Conservation (phyloP, 2,329 filamentous ascomycete genomes). For the Endocalyx cinctus region DNA sequence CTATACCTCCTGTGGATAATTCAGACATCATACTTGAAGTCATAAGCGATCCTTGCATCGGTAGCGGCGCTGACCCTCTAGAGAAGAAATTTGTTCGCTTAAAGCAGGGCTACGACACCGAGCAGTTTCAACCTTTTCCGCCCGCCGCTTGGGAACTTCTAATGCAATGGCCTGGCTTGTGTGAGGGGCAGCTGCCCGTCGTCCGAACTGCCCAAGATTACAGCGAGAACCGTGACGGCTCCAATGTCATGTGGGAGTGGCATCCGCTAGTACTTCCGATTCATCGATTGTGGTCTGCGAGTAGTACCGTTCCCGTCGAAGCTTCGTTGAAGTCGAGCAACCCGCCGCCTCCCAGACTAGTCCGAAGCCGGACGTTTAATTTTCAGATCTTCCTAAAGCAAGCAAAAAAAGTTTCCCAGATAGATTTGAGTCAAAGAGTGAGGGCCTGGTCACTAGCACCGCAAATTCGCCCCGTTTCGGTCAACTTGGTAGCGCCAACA, state of each 20-base stretch:
- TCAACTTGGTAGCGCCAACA: conserved; percentile 32
- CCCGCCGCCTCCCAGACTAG: conserved; percentile 58
- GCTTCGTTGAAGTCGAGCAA: conserved; percentile 57
- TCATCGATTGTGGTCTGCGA: conserved; percentile 67
- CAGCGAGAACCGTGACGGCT: conserved; percentile 47
- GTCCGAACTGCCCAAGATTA: conserved; percentile 75
- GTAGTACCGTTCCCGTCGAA: conserved; percentile 51
- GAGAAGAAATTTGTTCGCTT: conserved; percentile 65
- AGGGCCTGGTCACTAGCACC: conserved; percentile 67
- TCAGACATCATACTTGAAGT: conserved; percentile 69
- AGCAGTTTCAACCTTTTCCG: conserved; percentile 74
- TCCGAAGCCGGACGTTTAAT: conserved; percentile 65
- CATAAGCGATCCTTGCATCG: conserved; percentile 41
- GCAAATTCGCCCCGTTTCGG: conserved; percentile 32
- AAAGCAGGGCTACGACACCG: conserved; percentile 61
- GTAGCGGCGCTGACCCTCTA: conserved; percentile 27
- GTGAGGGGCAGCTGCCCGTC: conserved; percentile 65
- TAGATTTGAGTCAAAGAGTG: conserved; percentile 68
- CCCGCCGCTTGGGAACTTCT: conserved; percentile 78
- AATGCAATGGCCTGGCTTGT: conserved; percentile 75
- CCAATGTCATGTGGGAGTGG: conserved; percentile 75
- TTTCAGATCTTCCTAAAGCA: conserved; percentile 73
- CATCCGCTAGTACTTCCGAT: conserved; percentile 82
- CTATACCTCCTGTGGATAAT: conserved; percentile 80
- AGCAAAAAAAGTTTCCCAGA: conserved; percentile 63